phyloP scores from a whole-genome alignment of 1,284 basidiomycete species.

The Cutaneotrichosporon arboriforme region DNA sequence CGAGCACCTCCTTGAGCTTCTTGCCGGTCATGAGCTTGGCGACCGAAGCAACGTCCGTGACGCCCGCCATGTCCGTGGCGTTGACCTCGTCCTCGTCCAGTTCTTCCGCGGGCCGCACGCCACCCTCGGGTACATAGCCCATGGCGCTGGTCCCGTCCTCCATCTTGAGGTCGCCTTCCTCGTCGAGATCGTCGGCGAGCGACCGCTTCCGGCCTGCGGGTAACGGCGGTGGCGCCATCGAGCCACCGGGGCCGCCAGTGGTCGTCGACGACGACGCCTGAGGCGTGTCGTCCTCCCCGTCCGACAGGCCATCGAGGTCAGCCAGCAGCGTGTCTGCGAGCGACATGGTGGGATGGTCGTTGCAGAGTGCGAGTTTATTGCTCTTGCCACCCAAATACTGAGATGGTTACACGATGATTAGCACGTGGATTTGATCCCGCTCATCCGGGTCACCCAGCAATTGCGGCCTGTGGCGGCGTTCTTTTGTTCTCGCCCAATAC shows the following conservation, averaged over 20 bases:
- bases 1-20: conserved; percentile 73
- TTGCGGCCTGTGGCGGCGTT: background rate
- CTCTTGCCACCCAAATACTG: background rate
- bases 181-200: conserved; percentile 15
- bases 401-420: background rate
- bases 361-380: background rate
- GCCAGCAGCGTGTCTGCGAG: conserved; percentile 48
- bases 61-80: conserved; percentile 74
- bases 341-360: conserved; percentile 35
- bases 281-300: conserved; percentile 32
- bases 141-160: conserved; percentile 36
- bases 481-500: too few species aligned
- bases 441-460: background rate
- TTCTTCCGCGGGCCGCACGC: conserved; percentile 86
- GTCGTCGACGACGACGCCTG: conserved; percentile 19
- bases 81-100: conserved; percentile 88
- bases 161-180: conserved; percentile 35
- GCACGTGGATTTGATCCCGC: too few species aligned
- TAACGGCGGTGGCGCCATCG: conserved; percentile 13
- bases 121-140: conserved; percentile 77
- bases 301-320: conserved; percentile 48
- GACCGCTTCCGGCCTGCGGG: conserved; percentile 16
- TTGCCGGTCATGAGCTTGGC: conserved; percentile 83
- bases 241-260: conserved; percentile 6
- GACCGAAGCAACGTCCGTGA: conserved; percentile 78